Evolutionary conservation across 208 protist species (phyloP), one percentile per base, ranked within the genome.

Genomic region (Crithidia fasciculata): DNA sequence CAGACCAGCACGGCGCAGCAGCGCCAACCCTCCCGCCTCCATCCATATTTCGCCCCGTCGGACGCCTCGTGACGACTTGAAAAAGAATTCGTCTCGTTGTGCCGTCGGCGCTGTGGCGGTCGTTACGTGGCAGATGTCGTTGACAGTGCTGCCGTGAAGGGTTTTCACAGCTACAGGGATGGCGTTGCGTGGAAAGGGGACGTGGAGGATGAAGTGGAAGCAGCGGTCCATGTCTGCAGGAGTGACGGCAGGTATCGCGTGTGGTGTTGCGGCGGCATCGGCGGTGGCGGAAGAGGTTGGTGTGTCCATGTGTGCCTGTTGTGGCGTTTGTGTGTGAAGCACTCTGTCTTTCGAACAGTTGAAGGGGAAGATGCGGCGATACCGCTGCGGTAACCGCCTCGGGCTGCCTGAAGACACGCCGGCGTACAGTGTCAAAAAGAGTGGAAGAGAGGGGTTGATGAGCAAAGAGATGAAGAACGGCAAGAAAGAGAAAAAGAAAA

Each of bases 1-100:
- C 13, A 68, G 70, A 18, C 67, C 66, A 19, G 40, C 64, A 12
- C 6, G 13, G 4, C 43, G 57, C 37, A 84, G 69, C n/a, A 84
- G 67, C 9, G 16, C 40, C 19, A 80, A 70, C 2, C 80, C 74
- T 9, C 63, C 44, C 3, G 69, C 61, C 50, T 83, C 78, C n/a
- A 70, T 43, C 39, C 64, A 36, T 15, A 76, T 56, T 41, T 68
- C 69, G 28, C 58, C 54, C 9, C 53, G 64, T n/a, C 58, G 61
- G 4, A 63, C 57, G 1, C 60, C 72, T 10, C 71, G 68, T 19
- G 69, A 57, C 3, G 73, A 73, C 41, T 74, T 83, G 40, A 78
- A 15, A 63, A 83, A 83, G 79, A 76, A 80, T 18, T 59, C 10
- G 28, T 28, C 28, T 28, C 0, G 28, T 28, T 28, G 0, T 28